Evolutionary conservation across 2,329 filamentous ascomycete species (phyloP).

Genomic region (Xylariaceae sp.): DNA sequence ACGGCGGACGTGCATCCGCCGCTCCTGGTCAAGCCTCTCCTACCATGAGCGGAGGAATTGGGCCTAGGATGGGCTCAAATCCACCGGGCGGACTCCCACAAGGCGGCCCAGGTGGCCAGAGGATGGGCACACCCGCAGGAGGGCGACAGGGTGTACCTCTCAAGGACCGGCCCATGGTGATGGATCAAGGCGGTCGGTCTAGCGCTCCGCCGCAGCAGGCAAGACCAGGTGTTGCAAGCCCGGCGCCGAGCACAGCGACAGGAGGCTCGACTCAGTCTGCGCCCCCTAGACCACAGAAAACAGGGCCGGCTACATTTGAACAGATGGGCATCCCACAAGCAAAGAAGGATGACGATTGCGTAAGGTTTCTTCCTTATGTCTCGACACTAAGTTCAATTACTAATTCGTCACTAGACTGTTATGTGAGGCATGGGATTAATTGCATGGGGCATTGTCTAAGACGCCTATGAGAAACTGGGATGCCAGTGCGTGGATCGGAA

Average conservation of each 20-base stretch:
- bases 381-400: too few relatives aligned
- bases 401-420: not conserved
- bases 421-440: too few relatives aligned
- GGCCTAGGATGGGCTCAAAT: conserved; percentile 19
- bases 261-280: conserved; percentile 26
- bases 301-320: conserved; percentile 93
- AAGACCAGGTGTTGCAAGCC: conserved; percentile 19
- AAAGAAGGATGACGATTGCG: conserved; percentile 86
- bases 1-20: conserved; percentile 22
- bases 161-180: conserved; percentile 20
- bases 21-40: conserved; percentile 16
- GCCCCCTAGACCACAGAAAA: conserved; percentile 39
- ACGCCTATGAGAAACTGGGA: too few relatives aligned
- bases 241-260: conserved; percentile 25
- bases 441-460: too few relatives aligned
- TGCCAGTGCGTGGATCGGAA: too few relatives aligned
- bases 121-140: conserved; percentile 12
- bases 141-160: conserved; percentile 19
- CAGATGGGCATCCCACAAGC: conserved; percentile 91
- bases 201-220: conserved; percentile 29
- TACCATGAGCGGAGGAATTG: conserved; percentile 25
- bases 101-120: conserved; percentile 19
- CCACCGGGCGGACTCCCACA: conserved; percentile 24
- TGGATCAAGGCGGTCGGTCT: conserved; percentile 26
- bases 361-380: conserved; percentile 45